Evolutionary conservation across 2,329 filamentous ascomycete genomes (phyloP).

Genomic region (Gaeumannomyces tritici): DNA sequence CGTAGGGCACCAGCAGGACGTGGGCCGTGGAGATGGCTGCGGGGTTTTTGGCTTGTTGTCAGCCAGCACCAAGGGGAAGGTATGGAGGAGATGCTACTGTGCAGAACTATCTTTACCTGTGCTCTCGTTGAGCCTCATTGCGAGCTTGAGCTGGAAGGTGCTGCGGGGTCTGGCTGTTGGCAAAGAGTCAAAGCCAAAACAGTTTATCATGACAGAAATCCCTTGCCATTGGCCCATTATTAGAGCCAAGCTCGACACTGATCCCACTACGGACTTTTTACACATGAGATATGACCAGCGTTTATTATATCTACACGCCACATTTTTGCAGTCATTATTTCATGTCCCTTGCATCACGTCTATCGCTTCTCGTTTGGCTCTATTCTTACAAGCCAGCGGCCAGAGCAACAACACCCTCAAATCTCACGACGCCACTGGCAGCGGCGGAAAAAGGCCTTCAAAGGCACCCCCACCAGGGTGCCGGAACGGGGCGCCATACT

Average conservation of each 20-base stretch:
- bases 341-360: background rate
- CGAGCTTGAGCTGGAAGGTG: background rate
- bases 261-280: too few species aligned
- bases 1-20: conserved; percentile 76
- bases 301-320: background rate
- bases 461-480: conserved; percentile 25
- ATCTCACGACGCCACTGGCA: conserved; percentile 28
- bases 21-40: conserved; percentile 57
- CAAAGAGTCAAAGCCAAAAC: background rate
- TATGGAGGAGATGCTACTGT: background rate
- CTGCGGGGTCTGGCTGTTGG: background rate
- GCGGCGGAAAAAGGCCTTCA: conserved; percentile 42
- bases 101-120: conserved; percentile 25
- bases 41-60: background rate
- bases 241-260: background rate
- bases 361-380: too few species aligned
- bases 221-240: background rate
- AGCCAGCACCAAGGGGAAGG: background rate
- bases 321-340: background rate
- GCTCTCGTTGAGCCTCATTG: conserved; percentile 35
- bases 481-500: conserved; percentile 50
- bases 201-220: background rate
- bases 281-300: too few species aligned
- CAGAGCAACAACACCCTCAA: conserved; percentile 1
- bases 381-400: conserved; percentile 7